Evolutionary conservation across 2,329 filamentous ascomycete genomes (phyloP).

Genomic region (Trichoderma simmonsii): DNA sequence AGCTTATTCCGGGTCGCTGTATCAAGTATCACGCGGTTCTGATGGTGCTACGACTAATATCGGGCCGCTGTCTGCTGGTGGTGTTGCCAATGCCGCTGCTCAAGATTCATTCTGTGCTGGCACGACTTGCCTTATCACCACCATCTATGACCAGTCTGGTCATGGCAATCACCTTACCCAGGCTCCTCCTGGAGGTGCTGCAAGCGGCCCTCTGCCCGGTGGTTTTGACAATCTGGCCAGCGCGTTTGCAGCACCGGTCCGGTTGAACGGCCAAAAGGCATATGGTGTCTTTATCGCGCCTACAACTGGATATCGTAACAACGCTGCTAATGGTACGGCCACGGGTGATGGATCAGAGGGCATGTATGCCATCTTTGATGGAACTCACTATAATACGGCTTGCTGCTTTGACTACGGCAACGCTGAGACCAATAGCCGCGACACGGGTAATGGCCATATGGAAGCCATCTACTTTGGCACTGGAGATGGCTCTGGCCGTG

Average conservation of each 20-base stretch:
- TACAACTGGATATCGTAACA: slow-evolving; percentile 5
- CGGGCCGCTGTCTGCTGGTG: neutral
- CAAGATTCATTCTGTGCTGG: slow-evolving; percentile 10
- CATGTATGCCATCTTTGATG: neutral
- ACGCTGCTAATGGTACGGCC: neutral
- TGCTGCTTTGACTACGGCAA: slow-evolving; percentile 14
- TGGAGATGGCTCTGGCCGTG: neutral
- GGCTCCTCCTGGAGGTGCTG: neutral
- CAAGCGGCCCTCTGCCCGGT: neutral
- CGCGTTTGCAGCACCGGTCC: neutral
- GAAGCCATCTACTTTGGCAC: slow-evolving; percentile 10
- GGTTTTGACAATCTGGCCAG: neutral
- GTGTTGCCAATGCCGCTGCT: slow-evolving; percentile 8
- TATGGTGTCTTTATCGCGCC: slow-evolving; percentile 12
- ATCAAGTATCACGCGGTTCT: slow-evolving; percentile 8
- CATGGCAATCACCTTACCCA: slow-evolving; percentile 3
- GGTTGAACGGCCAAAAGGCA: slow-evolving; percentile 3
- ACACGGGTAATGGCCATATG: slow-evolving; percentile 13
- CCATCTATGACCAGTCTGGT: slow-evolving; percentile 8
- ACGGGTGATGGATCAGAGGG: neutral
- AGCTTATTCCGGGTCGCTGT: neutral
- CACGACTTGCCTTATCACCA: slow-evolving; percentile 8
- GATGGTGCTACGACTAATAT: neutral
- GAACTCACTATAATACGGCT: neutral
- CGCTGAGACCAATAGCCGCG: neutral